Evolutionary conservation across 2,329 filamentous ascomycete genomes (phyloP), one percentile per base, ranked within the genome.

Genomic region (Proliferodiscus dingleyae): DNA sequence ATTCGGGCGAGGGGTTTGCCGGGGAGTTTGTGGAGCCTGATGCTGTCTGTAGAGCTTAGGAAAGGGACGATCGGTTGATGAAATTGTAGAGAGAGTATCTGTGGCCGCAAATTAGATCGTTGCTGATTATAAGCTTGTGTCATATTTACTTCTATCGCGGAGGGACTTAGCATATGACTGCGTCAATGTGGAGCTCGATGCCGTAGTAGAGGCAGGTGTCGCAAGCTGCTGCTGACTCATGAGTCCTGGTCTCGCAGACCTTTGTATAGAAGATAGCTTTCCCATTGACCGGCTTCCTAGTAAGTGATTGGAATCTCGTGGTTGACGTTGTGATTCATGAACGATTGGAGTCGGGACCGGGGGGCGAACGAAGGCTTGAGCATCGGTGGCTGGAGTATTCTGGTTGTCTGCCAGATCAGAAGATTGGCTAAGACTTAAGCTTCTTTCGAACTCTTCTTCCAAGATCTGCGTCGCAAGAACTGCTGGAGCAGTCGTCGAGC

Each of bases 1-100:
- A 19, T 36, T 46, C 10, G 45, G 50, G 29, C 41, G 53, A 38
- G 57, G 54, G 41, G 52, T 61, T 55, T 50, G 60, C 57, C 45
- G 57, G 34, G 52, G 66, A 41, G 52, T 67, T 54, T 57, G 64
- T 46, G 58, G 64, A 49, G 51, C 59, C 39, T 53, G 57, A 21
- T 61, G 49, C 34, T 49, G 50, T 48, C 50, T 59, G 19, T 44
- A 41, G 13, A 48, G 28, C 19, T 36, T 52, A 26, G 54, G n/a
- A 7, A 46, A 39, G 33, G 43, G 34, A 40, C 41, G 47, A 7
- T 53, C 47, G 24, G 36, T 26, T 34, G 41, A 32, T 16, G 37
- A 24, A 41, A 40, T 57, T 9, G 48, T 42, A 21, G 56, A 55
- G 34, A 55, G 59, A 3, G 58, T 62, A 22, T 45, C 59, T 60